Percentiles rank a stretch among this genome's conserved stretches.
These are phyloP conservation scores for Populus hybrid DNA, from an alignment of 441 rosid genomes.

Conservation along the genomic window DNA sequence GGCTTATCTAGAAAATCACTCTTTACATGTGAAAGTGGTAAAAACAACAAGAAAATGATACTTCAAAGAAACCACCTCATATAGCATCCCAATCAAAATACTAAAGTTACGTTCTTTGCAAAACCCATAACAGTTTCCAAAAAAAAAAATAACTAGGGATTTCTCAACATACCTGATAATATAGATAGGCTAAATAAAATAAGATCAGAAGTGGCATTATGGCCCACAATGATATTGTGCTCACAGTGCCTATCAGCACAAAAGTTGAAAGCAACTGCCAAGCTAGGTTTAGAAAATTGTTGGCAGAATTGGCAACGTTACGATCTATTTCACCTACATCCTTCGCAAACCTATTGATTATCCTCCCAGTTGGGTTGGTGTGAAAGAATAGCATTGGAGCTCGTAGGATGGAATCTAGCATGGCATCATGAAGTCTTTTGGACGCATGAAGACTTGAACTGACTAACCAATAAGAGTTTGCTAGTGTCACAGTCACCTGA, in stretches of 20 bases:
- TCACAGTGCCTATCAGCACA: slow-evolving; percentile 77
- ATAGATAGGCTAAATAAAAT: slow-evolving; percentile 89
- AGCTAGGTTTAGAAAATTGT: slow-evolving; percentile 66
- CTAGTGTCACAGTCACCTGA: slow-evolving; percentile 77
- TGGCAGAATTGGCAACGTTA: slow-evolving; percentile 63
- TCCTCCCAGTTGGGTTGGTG: slow-evolving; percentile 85
- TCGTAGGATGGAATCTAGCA: slow-evolving; percentile 73
- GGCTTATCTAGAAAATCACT: background rate
- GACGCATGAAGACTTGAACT: slow-evolving; percentile 81
- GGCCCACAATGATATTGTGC: slow-evolving; percentile 94
- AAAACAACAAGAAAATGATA: background rate
- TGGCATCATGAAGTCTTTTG: slow-evolving; percentile 72
- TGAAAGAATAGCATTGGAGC: slow-evolving; percentile 97
- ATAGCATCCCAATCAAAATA: background rate
- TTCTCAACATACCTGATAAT: slow-evolving; percentile 69
- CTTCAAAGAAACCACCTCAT: background rate
- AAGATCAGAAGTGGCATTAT: slow-evolving; percentile 91
- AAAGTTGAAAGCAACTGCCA: slow-evolving; percentile 96
- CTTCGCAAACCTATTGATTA: slow-evolving; percentile 92
- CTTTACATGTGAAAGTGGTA: background rate
- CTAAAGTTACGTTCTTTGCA: background rate
- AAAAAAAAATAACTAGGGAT: background rate
- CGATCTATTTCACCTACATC: slow-evolving; percentile 92
- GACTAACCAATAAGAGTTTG: slow-evolving; percentile 89
- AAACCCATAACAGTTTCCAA: background rate